phyloP scores from a whole-genome alignment of 768 basidiomycete genomes.

The Rhizopogon vulgaris region DNA sequence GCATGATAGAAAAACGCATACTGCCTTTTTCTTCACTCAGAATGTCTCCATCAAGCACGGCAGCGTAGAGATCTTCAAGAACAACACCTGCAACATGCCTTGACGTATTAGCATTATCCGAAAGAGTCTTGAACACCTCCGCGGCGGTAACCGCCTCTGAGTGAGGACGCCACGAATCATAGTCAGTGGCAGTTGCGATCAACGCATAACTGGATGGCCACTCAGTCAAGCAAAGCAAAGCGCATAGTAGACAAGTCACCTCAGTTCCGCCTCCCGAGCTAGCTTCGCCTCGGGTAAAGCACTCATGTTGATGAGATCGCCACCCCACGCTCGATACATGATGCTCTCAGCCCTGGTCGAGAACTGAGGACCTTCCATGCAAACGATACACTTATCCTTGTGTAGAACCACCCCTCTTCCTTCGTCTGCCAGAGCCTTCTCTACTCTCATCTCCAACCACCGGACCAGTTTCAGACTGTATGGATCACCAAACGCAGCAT shows the following conservation, averaged over 20 bases:
- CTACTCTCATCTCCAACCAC: constrained; percentile 64
- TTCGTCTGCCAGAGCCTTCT: constrained; percentile 52
- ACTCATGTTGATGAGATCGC: constrained; percentile 96
- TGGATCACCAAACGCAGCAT: constrained; percentile 92
- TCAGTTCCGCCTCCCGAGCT: constrained; percentile 90
- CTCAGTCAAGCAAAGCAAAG: neutral
- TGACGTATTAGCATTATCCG: constrained; percentile 81
- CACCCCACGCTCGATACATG: constrained; percentile 93
- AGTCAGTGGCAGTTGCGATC: constrained; percentile 88
- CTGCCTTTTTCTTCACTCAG: constrained; percentile 66
- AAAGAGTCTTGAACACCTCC: constrained; percentile 85
- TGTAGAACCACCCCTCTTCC: constrained; percentile 65
- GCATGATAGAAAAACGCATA: constrained; percentile 89
- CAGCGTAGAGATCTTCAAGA: constrained; percentile 62
- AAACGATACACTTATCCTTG: constrained; percentile 80
- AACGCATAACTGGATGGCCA: constrained; percentile 68
- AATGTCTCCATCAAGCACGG: constrained; percentile 46
- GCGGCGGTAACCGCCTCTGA: constrained; percentile 82
- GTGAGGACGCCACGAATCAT: constrained; percentile 88
- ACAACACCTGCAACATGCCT: constrained; percentile 67
- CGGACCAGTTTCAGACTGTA: constrained; percentile 59
- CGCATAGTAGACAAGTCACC: constrained; percentile 35
- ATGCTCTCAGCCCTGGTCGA: constrained; percentile 94
- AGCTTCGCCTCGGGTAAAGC: constrained; percentile 96
- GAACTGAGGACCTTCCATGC: constrained; percentile 98